A percentile compares a stretch with the other conserved stretches of the same genome.
Evolutionary conservation across 2,329 filamentous ascomycete species (phyloP).

Genomic region (Didymella pomorum): DNA sequence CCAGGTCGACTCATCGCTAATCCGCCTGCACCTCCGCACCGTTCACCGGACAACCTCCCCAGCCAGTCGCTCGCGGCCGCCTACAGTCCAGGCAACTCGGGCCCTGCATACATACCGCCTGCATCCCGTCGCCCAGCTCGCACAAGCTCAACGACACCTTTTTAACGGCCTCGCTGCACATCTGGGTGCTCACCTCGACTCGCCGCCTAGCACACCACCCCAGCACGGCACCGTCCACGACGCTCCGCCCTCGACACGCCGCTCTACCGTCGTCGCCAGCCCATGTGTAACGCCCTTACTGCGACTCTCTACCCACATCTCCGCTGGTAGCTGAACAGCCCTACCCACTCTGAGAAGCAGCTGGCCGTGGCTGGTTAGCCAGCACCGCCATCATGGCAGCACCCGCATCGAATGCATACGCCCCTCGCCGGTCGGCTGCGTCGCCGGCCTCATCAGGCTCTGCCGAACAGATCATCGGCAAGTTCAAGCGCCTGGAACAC

Average conservation of each 20-base stretch:
- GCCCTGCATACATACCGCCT: background rate
- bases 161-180: slow-evolving; percentile 12
- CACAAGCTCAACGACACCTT: background rate
- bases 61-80: slow-evolving; percentile 18
- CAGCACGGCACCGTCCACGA: slow-evolving; percentile 19
- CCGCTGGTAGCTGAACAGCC: slow-evolving; percentile 44
- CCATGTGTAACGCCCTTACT: slow-evolving; percentile 51
- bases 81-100: slow-evolving; percentile 18
- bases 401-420: slow-evolving; percentile 38
- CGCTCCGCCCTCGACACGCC: slow-evolving; percentile 7
- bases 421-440: slow-evolving; percentile 48
- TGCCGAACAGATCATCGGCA: slow-evolving; percentile 64
- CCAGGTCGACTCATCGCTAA: slow-evolving; percentile 13
- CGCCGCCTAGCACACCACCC: slow-evolving; percentile 17
- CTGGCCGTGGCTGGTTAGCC: slow-evolving; percentile 38
- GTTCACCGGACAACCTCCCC: slow-evolving; percentile 17
- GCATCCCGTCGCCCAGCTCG: slow-evolving; percentile 3
- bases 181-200: slow-evolving; percentile 23
- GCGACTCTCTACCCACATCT: slow-evolving; percentile 50
- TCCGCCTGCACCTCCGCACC: slow-evolving; percentile 17
- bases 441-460: slow-evolving; percentile 48
- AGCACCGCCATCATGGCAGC: slow-evolving; percentile 49
- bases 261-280: slow-evolving; percentile 26
- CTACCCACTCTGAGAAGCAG: slow-evolving; percentile 18
- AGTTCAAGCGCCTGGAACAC: slow-evolving; percentile 83